Percentiles rank a stretch among this genome's conserved stretches.
Evolutionary conservation across 805 yeast species (phyloP).

Genomic region (Pichia thaimueangensis): DNA sequence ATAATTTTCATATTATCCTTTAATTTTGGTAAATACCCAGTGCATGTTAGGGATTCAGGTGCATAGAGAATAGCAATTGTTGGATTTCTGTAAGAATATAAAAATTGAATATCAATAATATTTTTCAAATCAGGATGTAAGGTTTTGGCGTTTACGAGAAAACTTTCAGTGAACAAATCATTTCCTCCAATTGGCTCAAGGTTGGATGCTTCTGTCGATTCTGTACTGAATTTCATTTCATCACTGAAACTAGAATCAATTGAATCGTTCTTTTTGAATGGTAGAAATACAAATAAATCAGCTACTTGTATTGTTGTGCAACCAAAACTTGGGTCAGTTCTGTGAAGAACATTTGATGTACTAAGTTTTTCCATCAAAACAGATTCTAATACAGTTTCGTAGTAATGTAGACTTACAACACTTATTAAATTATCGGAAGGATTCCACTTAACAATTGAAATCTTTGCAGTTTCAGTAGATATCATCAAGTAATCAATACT

Average conservation of each 20-base stretch:
- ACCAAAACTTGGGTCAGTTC: constrained; percentile 55
- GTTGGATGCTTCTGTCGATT: constrained; percentile 1
- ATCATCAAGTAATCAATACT: constrained; percentile 54
- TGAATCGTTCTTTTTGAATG: constrained; percentile 44
- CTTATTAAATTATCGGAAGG: constrained; percentile 42
- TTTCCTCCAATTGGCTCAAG: constrained; percentile 2
- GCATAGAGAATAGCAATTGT: constrained; percentile 41
- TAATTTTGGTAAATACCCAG: constrained; percentile 56
- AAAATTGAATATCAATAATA: constrained; percentile 65
- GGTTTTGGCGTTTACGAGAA: constrained; percentile 48
- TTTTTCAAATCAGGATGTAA: constrained; percentile 53
- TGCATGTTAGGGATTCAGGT: constrained; percentile 52
- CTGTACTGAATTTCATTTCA: constrained; percentile 15
- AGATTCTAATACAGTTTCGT: constrained; percentile 60
- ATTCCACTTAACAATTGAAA: constrained; percentile 74
- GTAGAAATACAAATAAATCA: constrained; percentile 67
- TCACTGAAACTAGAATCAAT: constrained; percentile 33
- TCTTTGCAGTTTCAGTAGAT: constrained; percentile 67
- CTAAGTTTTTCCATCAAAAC: constrained; percentile 37
- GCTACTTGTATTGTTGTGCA: constrained; percentile 56
- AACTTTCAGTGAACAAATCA: constrained; percentile 45
- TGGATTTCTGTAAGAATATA: constrained; percentile 74
- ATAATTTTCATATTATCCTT: constrained; percentile 59
- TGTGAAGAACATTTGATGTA: constrained; percentile 37
- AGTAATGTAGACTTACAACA: constrained; percentile 79